phyloP scores from a whole-genome alignment of 306 rosid genomes.

The Cucurbita moschata region DNA sequence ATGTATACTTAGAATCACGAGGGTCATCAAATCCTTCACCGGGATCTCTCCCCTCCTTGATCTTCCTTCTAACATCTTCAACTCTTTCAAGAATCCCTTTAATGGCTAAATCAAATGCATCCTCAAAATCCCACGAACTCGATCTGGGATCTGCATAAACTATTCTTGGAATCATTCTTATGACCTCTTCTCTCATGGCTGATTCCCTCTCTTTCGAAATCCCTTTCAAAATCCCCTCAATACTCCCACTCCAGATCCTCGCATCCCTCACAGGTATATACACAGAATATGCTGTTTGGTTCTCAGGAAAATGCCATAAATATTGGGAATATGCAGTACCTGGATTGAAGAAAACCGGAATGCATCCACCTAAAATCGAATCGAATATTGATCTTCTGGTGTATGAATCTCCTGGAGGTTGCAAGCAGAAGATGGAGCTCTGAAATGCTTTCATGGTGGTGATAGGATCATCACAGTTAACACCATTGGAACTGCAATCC shows the following conservation, averaged over 20 bases:
- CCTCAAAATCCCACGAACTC: conserved; percentile 27
- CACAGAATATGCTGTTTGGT: conserved; percentile 46
- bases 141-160: conserved; percentile 56
- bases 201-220: conserved; percentile 33
- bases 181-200: conserved; percentile 69
- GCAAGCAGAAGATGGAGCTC: conserved; percentile 60
- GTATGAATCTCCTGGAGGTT: conserved; percentile 80
- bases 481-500: conserved; percentile 41
- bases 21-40: conserved; percentile 24
- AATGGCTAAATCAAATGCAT: conserved; percentile 67
- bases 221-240: conserved; percentile 37
- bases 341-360: conserved; percentile 87
- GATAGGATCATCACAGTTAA: conserved; percentile 48
- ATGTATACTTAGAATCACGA: no score
- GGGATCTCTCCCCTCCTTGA: conserved; percentile 56
- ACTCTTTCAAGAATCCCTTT: conserved; percentile 57
- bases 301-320: conserved; percentile 55
- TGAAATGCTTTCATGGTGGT: conserved; percentile 44
- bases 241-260: conserved; percentile 29
- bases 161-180: conserved; percentile 50
- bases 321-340: conserved; percentile 83
- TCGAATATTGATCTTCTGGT: conserved; percentile 80
- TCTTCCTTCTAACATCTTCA: conserved; percentile 37
- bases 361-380: conserved; percentile 69
- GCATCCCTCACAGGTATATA: conserved; percentile 56